phyloP scores from a whole-genome alignment of 495 filamentous ascomycete genomes.

The Neurospora tetrasperma region DNA sequence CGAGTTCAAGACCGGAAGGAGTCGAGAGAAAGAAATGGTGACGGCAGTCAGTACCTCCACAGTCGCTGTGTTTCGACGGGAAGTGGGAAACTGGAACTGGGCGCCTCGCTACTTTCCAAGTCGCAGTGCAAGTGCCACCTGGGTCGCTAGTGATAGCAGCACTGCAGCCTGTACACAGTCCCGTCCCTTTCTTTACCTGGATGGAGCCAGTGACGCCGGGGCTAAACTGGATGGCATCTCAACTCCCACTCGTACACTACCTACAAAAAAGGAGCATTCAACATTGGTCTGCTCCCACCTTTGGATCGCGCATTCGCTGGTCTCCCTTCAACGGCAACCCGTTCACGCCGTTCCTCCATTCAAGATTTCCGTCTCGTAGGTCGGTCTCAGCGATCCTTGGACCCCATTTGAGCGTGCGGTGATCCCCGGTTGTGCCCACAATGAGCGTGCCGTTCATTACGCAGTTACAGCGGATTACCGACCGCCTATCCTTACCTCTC shows the following conservation, averaged over 20 bases:
- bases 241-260: background rate
- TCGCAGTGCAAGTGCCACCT: background rate
- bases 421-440: background rate
- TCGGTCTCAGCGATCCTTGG: background rate
- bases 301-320: background rate
- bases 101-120: background rate
- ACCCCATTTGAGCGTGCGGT: background rate
- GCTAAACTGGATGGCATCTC: background rate
- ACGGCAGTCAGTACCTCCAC: background rate
- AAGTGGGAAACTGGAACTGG: background rate
- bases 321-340: background rate
- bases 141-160: background rate
- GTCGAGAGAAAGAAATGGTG: background rate
- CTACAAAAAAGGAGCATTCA: background rate
- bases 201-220: background rate
- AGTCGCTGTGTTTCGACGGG: background rate
- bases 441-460: background rate
- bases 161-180: background rate
- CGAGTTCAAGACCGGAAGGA: background rate
- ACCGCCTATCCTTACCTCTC: background rate
- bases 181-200: background rate
- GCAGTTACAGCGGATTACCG: background rate
- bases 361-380: background rate
- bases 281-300: background rate
- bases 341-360: background rate